phyloP scores from a whole-genome alignment of 768 basidiomycete species.

The Gelatoporia subvermispora region DNA sequence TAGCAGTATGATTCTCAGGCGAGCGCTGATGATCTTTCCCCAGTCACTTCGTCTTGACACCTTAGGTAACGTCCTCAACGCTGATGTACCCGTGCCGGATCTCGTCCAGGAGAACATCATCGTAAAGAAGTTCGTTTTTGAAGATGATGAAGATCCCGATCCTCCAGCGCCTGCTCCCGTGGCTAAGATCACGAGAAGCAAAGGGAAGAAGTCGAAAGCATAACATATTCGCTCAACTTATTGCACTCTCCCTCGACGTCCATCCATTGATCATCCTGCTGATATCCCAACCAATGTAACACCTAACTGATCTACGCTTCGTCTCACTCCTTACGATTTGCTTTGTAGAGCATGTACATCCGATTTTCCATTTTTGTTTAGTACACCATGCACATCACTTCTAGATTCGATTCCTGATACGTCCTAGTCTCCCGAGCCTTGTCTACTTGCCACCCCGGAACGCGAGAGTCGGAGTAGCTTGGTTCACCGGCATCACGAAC shows the following conservation, averaged over 20 bases:
- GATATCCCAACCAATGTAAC: too few species aligned
- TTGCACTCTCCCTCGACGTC: constrained; percentile 1
- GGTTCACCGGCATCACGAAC: constrained; percentile 73
- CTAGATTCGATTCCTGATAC: too few species aligned
- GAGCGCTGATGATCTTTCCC: background rate
- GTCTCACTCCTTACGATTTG: too few species aligned
- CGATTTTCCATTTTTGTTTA: too few species aligned
- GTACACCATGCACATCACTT: too few species aligned
- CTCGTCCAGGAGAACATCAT: constrained; percentile 60
- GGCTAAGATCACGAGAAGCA: constrained; percentile 44
- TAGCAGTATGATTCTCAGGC: constrained; percentile 4
- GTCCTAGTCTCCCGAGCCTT: constrained; percentile 6
- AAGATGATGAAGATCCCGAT: constrained; percentile 45
- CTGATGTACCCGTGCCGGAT: constrained; percentile 49
- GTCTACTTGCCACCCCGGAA: constrained; percentile 45
- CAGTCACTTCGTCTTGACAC: constrained; percentile 62
- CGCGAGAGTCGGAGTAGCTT: constrained; percentile 63
- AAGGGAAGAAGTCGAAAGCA: constrained; percentile 23
- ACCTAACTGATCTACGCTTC: too few species aligned
- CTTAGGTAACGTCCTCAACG: constrained; percentile 65
- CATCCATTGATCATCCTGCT: too few species aligned
- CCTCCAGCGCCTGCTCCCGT: constrained; percentile 30
- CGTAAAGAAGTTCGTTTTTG: constrained; percentile 79
- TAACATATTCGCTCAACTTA: constrained; percentile 11
- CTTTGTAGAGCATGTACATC: too few species aligned